These are phyloP conservation scores for Metschnikowia amazonensis DNA, from an alignment of 805 yeast species.

Conservation along the genomic window DNA sequence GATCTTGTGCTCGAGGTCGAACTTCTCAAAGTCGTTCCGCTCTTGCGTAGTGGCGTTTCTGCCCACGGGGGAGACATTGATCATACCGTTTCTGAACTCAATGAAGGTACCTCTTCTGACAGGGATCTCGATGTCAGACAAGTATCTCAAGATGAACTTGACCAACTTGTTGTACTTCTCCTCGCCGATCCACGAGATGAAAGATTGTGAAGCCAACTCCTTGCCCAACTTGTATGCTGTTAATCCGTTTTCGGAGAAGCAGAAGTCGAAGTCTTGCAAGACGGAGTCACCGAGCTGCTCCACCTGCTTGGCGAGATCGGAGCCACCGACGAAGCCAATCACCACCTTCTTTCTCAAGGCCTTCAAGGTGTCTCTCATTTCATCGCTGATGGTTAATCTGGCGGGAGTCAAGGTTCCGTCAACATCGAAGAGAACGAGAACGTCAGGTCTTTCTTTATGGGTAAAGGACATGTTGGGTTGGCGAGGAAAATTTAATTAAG, in stretches of 20 bases:
- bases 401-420: constrained; percentile 99
- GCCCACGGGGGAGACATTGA: constrained; percentile 96
- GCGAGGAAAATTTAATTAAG: background rate
- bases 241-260: constrained; percentile 96
- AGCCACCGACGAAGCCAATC: constrained; percentile 97
- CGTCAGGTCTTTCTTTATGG: constrained; percentile 76
- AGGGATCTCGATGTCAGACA: constrained; percentile 85
- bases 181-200: constrained; percentile 93
- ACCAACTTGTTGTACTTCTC: constrained; percentile 87
- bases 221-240: constrained; percentile 94
- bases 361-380: constrained; percentile 66
- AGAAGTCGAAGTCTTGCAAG: constrained; percentile 82
- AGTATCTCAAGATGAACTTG: constrained; percentile 79
- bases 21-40: constrained; percentile 88
- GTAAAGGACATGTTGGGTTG: constrained; percentile 52
- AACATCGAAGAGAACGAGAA: constrained; percentile 91
- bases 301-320: constrained; percentile 88
- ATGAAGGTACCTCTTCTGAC: constrained; percentile 97
- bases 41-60: constrained; percentile 95
- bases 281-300: constrained; percentile 89
- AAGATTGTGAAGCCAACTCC: constrained; percentile 87
- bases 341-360: constrained; percentile 88
- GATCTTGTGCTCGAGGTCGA: constrained; percentile 72
- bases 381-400: constrained; percentile 71
- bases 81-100: constrained; percentile 99